Percentiles rank a stretch among this genome's conserved stretches.
phyloP scores from a whole-genome alignment of 768 basidiomycete genomes.

The Calocera cornea region DNA sequence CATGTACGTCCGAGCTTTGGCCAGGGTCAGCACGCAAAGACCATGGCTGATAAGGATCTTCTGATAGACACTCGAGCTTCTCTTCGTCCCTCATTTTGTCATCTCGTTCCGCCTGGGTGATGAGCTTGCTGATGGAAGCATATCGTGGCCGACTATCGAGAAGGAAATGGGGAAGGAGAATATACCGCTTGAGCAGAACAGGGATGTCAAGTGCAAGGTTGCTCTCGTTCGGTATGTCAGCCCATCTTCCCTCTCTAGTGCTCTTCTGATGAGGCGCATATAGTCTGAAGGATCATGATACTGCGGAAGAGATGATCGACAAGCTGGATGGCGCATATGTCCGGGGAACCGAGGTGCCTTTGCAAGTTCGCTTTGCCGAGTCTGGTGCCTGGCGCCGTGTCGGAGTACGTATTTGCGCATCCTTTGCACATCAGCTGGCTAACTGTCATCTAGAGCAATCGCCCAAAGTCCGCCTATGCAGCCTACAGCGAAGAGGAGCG shows the following conservation, averaged over 20 bases:
- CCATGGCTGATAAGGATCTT: neutral
- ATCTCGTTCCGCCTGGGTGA: neutral
- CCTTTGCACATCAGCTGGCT: neutral
- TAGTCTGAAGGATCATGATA: slow-evolving; percentile 46
- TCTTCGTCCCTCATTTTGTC: neutral
- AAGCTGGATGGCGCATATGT: slow-evolving; percentile 69
- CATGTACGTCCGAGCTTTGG: neutral
- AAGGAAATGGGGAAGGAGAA: slow-evolving; percentile 44
- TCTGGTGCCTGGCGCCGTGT: neutral
- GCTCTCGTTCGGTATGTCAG: slow-evolving; percentile 6
- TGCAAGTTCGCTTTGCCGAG: neutral
- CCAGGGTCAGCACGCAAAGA: too few species aligned
- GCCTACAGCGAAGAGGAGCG: neutral
- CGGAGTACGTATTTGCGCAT: neutral
- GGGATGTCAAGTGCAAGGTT: neutral
- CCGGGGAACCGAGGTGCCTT: slow-evolving; percentile 30
- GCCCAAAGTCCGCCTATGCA: neutral
- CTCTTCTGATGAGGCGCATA: slow-evolving; percentile 26
- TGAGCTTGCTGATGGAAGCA: neutral
- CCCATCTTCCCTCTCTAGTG: neutral
- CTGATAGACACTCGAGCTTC: neutral
- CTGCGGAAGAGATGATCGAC: slow-evolving; percentile 66
- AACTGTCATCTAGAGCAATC: neutral
- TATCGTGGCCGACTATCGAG: neutral
- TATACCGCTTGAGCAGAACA: slow-evolving; percentile 6